Percentiles rank a stretch among this genome's conserved stretches.
These are phyloP conservation scores for Metschnikowia colocasiae DNA, from an alignment of 805 yeast genomes.

Conservation along the genomic window DNA sequence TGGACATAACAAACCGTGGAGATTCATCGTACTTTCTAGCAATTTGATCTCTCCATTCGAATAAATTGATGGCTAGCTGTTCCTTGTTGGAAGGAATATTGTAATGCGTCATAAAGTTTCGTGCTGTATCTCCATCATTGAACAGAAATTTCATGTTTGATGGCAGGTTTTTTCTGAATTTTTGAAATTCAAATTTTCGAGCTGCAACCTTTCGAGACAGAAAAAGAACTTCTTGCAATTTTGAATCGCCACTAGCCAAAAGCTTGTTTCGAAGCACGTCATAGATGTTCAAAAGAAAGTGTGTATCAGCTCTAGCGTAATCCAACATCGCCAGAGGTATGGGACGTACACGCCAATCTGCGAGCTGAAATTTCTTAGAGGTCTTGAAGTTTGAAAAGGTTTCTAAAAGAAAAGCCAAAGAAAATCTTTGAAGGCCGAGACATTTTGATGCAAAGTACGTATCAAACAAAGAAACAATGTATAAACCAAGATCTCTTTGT, in stretches of 20 bases:
- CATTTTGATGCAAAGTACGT: constrained; percentile 85
- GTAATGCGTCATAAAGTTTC: constrained; percentile 58
- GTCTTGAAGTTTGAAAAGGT: constrained; percentile 78
- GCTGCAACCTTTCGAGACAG: constrained; percentile 77
- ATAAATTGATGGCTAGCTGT: constrained; percentile 57
- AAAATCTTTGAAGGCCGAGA: constrained; percentile 75
- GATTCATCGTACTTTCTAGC: constrained; percentile 85
- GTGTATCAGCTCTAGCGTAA: constrained; percentile 95
- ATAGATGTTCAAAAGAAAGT: constrained; percentile 76
- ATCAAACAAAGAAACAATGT: constrained; percentile 85
- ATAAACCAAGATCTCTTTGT: constrained; percentile 90
- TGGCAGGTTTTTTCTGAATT: constrained; percentile 46
- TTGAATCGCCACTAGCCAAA: constrained; percentile 36
- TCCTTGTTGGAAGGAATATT: constrained; percentile 55
- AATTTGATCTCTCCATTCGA: constrained; percentile 74
- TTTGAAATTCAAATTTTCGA: constrained; percentile 77
- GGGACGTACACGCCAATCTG: constrained; percentile 96
- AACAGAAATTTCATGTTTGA: constrained; percentile 36
- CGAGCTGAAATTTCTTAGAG: constrained; percentile 89
- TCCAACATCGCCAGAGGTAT: constrained; percentile 67
- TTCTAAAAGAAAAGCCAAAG: constrained; percentile 82
- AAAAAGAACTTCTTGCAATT: constrained; percentile 57
- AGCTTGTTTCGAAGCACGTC: constrained; percentile 68
- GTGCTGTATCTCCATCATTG: constrained; percentile 42
- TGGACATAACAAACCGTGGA: constrained; percentile 77